Percentiles rank a stretch among this genome's conserved stretches.
phyloP scores from a whole-genome alignment of 805 yeast species.

The Soucietia sequanensis region DNA sequence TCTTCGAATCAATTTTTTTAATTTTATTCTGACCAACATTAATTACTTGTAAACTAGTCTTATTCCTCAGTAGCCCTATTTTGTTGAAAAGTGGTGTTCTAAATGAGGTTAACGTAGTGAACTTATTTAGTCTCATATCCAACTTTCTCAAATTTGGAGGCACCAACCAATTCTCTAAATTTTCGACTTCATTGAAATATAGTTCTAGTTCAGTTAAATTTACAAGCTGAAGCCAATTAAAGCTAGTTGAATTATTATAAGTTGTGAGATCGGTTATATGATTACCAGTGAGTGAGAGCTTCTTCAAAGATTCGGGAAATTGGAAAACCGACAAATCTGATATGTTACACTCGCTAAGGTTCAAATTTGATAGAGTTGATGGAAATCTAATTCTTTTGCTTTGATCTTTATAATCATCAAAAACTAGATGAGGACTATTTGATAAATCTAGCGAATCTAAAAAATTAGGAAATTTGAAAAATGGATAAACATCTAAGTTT shows the following conservation, averaged over 20 bases:
- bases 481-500: conserved; percentile 10
- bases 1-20: not conserved
- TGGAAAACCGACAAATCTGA: conserved; percentile 15
- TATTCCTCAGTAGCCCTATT: no score
- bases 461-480: conserved; percentile 27
- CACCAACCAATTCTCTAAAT: conserved; percentile 16
- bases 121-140: conserved; percentile 9
- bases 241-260: conserved; percentile 13
- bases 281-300: conserved; percentile 25
- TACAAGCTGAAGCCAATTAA: conserved; percentile 23
- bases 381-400: conserved; percentile 22
- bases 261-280: conserved; percentile 16
- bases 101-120: not conserved
- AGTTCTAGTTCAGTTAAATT: conserved; percentile 22
- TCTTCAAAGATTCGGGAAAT: conserved; percentile 21
- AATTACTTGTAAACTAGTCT: no score
- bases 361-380: conserved; percentile 14
- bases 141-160: conserved; percentile 12
- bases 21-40: conserved; percentile 1
- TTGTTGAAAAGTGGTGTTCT: not conserved
- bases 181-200: conserved; percentile 17
- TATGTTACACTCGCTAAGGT: conserved; percentile 23
- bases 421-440: conserved; percentile 10
- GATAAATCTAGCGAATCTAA: conserved; percentile 20
- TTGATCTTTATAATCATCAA: conserved; percentile 1